Conservation (phyloP, 192 early-diverging fungal species). For the Phycomyces nitens region DNA sequence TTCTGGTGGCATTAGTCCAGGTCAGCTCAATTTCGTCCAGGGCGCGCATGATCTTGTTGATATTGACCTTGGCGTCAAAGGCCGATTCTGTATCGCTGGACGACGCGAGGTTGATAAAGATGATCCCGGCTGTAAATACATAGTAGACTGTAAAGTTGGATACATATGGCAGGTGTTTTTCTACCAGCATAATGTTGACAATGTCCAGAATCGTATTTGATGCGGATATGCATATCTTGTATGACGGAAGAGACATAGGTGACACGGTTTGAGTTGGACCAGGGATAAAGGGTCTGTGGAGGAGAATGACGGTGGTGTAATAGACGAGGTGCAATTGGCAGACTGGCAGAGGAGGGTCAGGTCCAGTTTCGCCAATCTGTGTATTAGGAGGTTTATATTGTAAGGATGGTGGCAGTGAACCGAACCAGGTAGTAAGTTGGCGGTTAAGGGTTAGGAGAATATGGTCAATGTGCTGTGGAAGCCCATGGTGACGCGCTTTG, state of each 20-base stretch:
- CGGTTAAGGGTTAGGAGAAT: constrained; percentile 27
- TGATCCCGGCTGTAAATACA: constrained; percentile 33
- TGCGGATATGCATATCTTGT: constrained; percentile 25
- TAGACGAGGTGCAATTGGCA: constrained; percentile 47
- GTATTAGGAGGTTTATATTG: constrained; percentile 42
- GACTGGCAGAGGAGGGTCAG: constrained; percentile 22
- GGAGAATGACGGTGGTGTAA: constrained; percentile 46
- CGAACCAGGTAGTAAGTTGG: constrained; percentile 39
- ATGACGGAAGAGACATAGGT: constrained; percentile 27
- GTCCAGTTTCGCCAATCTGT: constrained; percentile 16
- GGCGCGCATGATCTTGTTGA: constrained; percentile 33
- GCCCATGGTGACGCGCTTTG: constrained; percentile 27
- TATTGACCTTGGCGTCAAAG: constrained; percentile 31
- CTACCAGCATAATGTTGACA: constrained; percentile 25
- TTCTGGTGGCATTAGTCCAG: constrained; percentile 25
- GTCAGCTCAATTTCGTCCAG: constrained; percentile 29
- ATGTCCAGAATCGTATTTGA: constrained; percentile 29
- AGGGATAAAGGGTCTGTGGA: constrained; percentile 55
- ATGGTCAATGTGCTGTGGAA: constrained; percentile 23
- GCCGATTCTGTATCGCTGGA: constrained; percentile 14
- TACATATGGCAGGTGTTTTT: constrained; percentile 16
- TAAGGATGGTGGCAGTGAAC: constrained; percentile 38
- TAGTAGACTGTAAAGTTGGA: constrained; percentile 30
- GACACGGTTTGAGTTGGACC: constrained; percentile 21
- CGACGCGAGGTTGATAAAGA: constrained; percentile 35